Evolutionary conservation across 768 basidiomycete genomes (phyloP).

Genomic region (Amanita rimosa): DNA sequence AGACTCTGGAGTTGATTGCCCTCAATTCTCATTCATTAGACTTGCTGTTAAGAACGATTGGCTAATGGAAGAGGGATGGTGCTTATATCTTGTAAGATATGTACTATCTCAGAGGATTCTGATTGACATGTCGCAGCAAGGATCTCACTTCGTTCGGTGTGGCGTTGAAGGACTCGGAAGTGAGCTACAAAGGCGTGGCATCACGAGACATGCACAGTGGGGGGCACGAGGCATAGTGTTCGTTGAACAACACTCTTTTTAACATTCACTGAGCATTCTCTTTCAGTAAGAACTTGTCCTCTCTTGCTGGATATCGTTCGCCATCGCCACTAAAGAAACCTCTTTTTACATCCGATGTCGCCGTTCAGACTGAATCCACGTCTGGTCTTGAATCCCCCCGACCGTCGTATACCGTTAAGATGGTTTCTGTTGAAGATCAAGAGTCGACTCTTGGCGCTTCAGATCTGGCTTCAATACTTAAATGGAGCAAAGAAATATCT

Average conservation of each 20-base stretch:
- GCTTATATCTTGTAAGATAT: constrained; percentile 42
- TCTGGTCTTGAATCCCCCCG: constrained; percentile 15
- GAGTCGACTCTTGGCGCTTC: constrained; percentile 47
- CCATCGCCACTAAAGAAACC: constrained; percentile 40
- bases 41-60: constrained; percentile 58
- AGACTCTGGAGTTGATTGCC: neutral
- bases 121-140: constrained; percentile 35
- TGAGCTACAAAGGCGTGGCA: constrained; percentile 57
- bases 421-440: constrained; percentile 35
- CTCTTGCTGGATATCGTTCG: constrained; percentile 30
- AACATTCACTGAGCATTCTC: neutral
- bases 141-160: constrained; percentile 53
- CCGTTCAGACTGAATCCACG: constrained; percentile 48
- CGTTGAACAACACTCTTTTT: constrained; percentile 12
- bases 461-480: constrained; percentile 57
- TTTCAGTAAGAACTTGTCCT: constrained; percentile 37
- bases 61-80: constrained; percentile 65
- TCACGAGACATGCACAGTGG: constrained; percentile 58
- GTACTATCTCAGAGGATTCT: neutral
- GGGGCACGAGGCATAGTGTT: constrained; percentile 66
- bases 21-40: constrained; percentile 17
- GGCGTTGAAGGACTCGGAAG: constrained; percentile 56
- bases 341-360: constrained; percentile 47
- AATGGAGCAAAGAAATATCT: constrained; percentile 68
- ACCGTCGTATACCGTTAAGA: constrained; percentile 18